These are phyloP conservation scores for Senna siamea DNA, from an alignment of 306 rosid species.

Conservation along the genomic window DNA sequence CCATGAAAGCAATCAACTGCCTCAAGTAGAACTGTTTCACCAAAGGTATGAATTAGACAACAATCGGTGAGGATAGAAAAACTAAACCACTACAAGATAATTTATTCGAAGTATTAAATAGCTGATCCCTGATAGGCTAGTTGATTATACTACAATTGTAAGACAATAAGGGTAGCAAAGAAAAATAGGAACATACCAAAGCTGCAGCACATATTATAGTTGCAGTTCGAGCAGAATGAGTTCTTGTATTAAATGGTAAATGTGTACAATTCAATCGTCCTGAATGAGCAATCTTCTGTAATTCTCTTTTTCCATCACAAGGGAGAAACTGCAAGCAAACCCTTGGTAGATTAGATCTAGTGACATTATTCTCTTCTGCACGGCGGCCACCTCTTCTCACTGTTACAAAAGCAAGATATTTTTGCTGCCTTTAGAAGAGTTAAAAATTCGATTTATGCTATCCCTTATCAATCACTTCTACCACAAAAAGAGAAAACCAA, in stretches of 20 bases:
- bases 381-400: conserved; percentile 39
- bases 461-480: not conserved
- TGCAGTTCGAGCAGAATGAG: conserved; percentile 32
- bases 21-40: conserved; percentile 14
- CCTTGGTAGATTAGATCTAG: conserved; percentile 29
- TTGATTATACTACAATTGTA: not conserved
- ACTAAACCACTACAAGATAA: not conserved
- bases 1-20: not conserved
- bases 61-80: not conserved
- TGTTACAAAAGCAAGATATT: conserved; percentile 33
- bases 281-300: conserved; percentile 13
- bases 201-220: conserved; percentile 56
- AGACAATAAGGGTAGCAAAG: conserved; percentile 19
- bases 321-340: not conserved
- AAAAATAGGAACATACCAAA: conserved; percentile 39
- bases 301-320: conserved; percentile 24
- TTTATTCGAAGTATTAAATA: conserved; percentile 3
- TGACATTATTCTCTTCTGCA: conserved; percentile 30
- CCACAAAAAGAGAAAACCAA: not conserved
- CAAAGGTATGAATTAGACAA: not conserved
- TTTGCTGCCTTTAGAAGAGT: not conserved
- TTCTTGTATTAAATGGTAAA: conserved; percentile 35
- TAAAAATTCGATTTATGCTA: conserved; percentile 16
- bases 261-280: conserved; percentile 19
- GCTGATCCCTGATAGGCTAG: not conserved